Conservation (phyloP, 1,284 basidiomycete genomes). For the Anthracocystis walkeri region DNA sequence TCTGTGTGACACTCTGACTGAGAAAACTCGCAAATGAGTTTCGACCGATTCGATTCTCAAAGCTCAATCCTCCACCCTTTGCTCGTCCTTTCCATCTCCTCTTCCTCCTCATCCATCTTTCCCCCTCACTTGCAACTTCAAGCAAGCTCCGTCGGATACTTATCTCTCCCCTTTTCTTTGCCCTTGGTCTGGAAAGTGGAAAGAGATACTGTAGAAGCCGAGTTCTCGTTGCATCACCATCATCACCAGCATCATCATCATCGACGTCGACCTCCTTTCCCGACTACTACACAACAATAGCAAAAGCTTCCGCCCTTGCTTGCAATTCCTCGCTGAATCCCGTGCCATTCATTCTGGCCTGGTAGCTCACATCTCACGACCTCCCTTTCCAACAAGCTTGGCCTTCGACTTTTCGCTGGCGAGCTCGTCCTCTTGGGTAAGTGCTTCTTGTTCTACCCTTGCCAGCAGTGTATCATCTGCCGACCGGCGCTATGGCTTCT, state of each 20-base stretch:
- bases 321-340: neutral
- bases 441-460: conserved; percentile 1
- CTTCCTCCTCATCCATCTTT: conserved; percentile 5
- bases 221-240: conserved; percentile 19
- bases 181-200: neutral
- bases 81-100: conserved; percentile 7
- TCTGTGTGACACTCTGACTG: too few species aligned
- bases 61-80: conserved; percentile 8
- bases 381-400: neutral
- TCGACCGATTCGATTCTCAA: neutral
- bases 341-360: conserved; percentile 16
- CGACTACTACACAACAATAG: too few species aligned
- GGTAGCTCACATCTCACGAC: neutral
- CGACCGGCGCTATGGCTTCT: neutral
- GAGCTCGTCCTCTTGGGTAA: conserved; percentile 17
- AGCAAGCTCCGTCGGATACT: conserved; percentile 33
- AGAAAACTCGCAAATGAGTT: neutral
- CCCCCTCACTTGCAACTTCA: conserved; percentile 12
- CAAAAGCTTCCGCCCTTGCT: neutral
- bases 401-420: neutral
- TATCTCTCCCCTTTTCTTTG: conserved; percentile 14
- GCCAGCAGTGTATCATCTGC: neutral
- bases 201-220: conserved; percentile 31
- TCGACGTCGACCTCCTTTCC: neutral
- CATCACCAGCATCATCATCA: conserved; percentile 8